Evolutionary conservation across 1,284 basidiomycete species (phyloP).

Genomic region (Ganoderma lucidum): DNA sequence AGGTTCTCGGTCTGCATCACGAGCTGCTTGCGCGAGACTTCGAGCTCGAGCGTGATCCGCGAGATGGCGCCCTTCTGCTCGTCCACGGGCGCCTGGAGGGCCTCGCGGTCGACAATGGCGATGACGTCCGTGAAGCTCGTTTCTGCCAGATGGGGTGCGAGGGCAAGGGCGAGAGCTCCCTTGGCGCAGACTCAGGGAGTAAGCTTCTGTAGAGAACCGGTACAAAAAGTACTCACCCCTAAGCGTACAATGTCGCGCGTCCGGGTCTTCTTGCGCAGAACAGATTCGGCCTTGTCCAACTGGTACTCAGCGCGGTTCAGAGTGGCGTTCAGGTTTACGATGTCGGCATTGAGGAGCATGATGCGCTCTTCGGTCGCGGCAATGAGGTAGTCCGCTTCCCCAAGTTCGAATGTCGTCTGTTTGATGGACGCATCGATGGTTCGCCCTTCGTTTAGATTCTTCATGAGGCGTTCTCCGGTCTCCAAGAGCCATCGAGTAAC

Average conservation of each 20-base stretch:
- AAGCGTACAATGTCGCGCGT: slow-evolving; percentile 9
- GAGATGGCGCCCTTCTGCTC: slow-evolving; percentile 5
- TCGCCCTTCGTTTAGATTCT: slow-evolving; percentile 9
- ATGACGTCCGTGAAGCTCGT: slow-evolving; percentile 5
- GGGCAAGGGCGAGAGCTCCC: neutral
- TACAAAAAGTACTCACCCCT: neutral
- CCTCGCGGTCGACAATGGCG: slow-evolving; percentile 6
- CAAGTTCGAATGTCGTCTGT: slow-evolving; percentile 8
- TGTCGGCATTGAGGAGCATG: slow-evolving; percentile 6
- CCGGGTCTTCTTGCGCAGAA: slow-evolving; percentile 4
- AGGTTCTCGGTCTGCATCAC: slow-evolving; percentile 10
- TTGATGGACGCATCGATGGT: slow-evolving; percentile 8
- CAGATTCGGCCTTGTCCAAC: slow-evolving; percentile 8
- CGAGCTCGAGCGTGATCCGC: slow-evolving; percentile 11
- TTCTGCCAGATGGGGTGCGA: neutral
- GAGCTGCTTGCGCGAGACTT: slow-evolving; percentile 12
- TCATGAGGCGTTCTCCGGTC: slow-evolving; percentile 12
- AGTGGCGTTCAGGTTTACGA: slow-evolving; percentile 8
- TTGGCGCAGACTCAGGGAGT: neutral
- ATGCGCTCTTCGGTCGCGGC: slow-evolving; percentile 9
- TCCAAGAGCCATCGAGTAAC: slow-evolving; percentile 5
- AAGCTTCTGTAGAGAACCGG: too few species aligned
- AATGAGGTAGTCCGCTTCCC: neutral
- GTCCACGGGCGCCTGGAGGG: slow-evolving; percentile 4
- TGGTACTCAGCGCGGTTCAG: slow-evolving; percentile 7